phyloP scores from a whole-genome alignment of 2,329 filamentous ascomycete species.

The Arthrinium phaeospermum region DNA sequence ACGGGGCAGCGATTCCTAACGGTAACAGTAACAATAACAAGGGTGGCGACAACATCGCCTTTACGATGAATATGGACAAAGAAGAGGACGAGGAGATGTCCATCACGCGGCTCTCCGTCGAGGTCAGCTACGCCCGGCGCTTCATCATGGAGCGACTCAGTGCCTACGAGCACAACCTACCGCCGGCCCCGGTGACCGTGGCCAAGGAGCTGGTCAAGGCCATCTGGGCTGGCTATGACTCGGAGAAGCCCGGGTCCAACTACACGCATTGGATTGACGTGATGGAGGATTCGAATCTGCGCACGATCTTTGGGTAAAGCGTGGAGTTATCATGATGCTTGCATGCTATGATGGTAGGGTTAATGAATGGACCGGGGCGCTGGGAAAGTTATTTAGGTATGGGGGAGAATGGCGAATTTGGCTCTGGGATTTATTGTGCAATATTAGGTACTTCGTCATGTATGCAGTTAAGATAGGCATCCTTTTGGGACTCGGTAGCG shows the following conservation, averaged over 20 bases:
- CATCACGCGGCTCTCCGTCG: constrained; percentile 36
- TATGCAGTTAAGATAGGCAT: not conserved
- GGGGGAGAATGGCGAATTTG: not conserved
- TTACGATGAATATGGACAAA: constrained; percentile 1
- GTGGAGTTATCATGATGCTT: not conserved
- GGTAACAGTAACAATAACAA: constrained; percentile 19
- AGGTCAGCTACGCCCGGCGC: constrained; percentile 45
- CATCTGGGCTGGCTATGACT: constrained; percentile 49
- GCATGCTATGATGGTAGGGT: not conserved
- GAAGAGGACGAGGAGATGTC: constrained; percentile 22
- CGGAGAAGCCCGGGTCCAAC: constrained; percentile 38
- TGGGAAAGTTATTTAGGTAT: not conserved
- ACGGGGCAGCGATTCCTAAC: not conserved
- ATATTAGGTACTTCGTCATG: not conserved
- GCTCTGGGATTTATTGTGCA: not conserved
- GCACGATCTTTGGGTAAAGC: constrained; percentile 27
- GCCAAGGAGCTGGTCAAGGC: constrained; percentile 48
- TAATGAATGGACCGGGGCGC: not conserved
- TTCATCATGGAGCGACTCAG: constrained; percentile 46
- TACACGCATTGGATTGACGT: constrained; percentile 51
- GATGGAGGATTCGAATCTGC: constrained; percentile 31
- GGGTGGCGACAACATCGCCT: not conserved
- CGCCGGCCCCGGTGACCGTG: constrained; percentile 48
- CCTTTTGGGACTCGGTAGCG: not conserved
- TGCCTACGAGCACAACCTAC: constrained; percentile 45